Evolutionary conservation across 2,329 filamentous ascomycete species (phyloP).

Genomic region (Neopestalotiopsis rosae): DNA sequence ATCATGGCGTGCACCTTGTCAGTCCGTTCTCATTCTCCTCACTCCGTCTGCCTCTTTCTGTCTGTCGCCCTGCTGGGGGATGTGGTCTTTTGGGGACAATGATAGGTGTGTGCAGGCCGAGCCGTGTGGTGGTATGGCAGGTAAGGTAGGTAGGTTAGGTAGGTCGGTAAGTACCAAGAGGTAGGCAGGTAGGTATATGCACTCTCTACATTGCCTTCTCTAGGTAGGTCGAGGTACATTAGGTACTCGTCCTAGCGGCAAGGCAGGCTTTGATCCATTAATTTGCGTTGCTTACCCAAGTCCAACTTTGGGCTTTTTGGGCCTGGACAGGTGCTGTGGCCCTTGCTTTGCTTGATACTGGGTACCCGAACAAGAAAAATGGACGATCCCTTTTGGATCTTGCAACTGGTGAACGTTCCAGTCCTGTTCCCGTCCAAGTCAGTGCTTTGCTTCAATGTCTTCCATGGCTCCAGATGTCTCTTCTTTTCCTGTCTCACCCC

Average conservation of each 20-base stretch:
- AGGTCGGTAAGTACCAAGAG: not conserved
- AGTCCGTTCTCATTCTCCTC: slow-evolving; percentile 1
- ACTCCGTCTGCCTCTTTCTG: not conserved
- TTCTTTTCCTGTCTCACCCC: not conserved
- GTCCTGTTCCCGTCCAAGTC: too few relatives aligned
- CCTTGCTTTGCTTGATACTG: not conserved
- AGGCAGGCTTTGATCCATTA: not conserved
- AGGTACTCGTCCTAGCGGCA: not conserved
- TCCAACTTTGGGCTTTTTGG: not conserved
- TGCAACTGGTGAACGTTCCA: not conserved
- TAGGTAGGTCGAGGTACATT: not conserved
- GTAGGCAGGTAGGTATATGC: not conserved
- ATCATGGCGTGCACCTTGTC: slow-evolving; percentile 2
- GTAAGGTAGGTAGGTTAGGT: not conserved
- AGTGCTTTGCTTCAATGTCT: too few relatives aligned
- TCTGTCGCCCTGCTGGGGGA: not conserved
- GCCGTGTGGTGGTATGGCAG: not conserved
- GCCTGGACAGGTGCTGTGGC: not conserved
- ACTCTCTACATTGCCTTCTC: not conserved
- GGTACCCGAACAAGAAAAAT: not conserved
- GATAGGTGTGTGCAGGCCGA: not conserved
- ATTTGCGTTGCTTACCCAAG: slow-evolving; percentile 1
- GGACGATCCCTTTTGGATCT: not conserved
- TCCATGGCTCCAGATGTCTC: too few relatives aligned
- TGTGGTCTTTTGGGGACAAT: slow-evolving; percentile 3